These are phyloP conservation scores for Oryza coarctata DNA, from an alignment of 176 grass and related monocot species.

Conservation along the genomic window DNA sequence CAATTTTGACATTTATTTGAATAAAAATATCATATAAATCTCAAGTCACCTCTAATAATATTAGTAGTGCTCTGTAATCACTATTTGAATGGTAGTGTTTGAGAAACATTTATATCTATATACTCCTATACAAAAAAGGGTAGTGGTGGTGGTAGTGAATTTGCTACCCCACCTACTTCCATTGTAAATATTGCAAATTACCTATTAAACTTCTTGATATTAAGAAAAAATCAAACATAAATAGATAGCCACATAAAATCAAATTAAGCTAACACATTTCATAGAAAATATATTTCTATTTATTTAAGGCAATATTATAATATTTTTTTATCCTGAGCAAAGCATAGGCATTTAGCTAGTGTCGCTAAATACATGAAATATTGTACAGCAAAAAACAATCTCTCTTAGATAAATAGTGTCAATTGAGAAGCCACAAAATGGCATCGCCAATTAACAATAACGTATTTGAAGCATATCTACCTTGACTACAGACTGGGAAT, in stretches of 20 bases:
- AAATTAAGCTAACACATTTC: too few species aligned
- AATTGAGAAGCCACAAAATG: background rate
- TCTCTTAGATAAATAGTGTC: background rate
- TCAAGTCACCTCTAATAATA: background rate
- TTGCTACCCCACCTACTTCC: too few species aligned
- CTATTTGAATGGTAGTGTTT: background rate
- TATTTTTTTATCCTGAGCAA: too few species aligned
- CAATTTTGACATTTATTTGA: background rate
- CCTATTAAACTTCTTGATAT: too few species aligned
- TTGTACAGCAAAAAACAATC: background rate
- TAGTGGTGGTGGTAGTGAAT: too few species aligned
- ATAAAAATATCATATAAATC: conserved; percentile 5
- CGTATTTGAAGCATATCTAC: conserved; percentile 13
- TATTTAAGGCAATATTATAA: too few species aligned
- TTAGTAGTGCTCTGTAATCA: background rate
- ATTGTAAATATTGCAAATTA: too few species aligned
- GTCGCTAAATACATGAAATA: background rate
- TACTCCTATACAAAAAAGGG: too few species aligned
- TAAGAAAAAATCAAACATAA: too few species aligned
- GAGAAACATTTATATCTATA: background rate
- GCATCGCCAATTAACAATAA: background rate
- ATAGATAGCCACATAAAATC: too few species aligned
- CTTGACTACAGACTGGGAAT: conserved; percentile 35
- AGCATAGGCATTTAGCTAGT: too few species aligned
- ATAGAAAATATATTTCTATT: too few species aligned